Evolutionary conservation across 306 rosid genomes (phyloP).

Genomic region (Cajanus cajan): DNA sequence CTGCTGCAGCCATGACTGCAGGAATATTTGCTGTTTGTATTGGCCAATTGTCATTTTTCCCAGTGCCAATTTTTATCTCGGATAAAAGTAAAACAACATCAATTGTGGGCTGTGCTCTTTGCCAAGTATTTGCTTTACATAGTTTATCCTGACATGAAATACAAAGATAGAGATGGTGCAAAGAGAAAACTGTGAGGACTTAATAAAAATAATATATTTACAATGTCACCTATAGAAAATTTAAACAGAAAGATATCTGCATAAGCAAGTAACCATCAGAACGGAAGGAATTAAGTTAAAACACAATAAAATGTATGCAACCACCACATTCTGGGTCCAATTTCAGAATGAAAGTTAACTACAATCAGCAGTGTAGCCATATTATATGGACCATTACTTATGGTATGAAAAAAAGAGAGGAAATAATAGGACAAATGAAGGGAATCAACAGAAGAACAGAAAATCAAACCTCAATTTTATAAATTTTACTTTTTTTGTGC

Average conservation of each 20-base stretch:
- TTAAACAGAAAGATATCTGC: conserved; percentile 5
- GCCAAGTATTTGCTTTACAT: conserved; percentile 94
- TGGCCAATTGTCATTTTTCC: conserved; percentile 86
- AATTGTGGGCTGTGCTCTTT: conserved; percentile 85
- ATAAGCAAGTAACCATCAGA: conserved; percentile 20
- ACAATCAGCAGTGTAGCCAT: neutral
- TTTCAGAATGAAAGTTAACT: conserved; percentile 2
- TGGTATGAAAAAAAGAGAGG: neutral
- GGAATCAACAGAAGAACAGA: neutral
- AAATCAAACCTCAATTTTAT: conserved; percentile 1
- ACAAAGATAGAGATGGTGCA: conserved; percentile 21
- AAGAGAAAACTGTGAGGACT: conserved; percentile 24
- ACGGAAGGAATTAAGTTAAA: neutral
- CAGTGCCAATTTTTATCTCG: conserved; percentile 88
- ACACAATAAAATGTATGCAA: conserved; percentile 11
- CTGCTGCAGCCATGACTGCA: conserved; percentile 96
- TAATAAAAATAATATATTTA: neutral
- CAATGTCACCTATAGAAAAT: neutral
- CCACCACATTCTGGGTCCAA: neutral
- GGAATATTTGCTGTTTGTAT: conserved; percentile 87
- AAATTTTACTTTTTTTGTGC: neutral
- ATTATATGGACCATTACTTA: neutral
- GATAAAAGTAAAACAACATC: conserved; percentile 93
- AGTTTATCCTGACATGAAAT: conserved; percentile 72
- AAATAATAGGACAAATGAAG: neutral